phyloP scores from a whole-genome alignment of 257 asterid species.

The Forsythia viridissima region DNA sequence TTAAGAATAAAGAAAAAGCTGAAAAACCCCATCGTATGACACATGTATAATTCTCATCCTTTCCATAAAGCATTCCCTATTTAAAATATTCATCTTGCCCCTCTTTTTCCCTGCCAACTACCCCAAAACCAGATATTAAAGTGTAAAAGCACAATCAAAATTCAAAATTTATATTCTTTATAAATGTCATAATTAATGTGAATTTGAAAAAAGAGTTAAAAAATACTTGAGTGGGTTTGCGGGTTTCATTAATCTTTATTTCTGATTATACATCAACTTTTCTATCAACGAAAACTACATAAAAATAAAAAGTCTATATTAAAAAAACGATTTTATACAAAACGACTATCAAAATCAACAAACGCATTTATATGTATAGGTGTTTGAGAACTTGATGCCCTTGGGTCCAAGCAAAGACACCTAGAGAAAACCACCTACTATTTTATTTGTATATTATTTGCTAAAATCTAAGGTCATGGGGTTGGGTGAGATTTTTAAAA shows the following conservation, averaged over 20 bases:
- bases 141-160: not conserved
- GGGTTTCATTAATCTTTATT: no score
- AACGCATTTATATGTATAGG: not conserved
- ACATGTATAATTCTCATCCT: conserved; percentile 16
- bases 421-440: conserved; percentile 32
- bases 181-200: not conserved
- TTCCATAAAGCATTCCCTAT: conserved; percentile 18
- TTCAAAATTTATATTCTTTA: not conserved
- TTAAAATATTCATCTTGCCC: conserved; percentile 18
- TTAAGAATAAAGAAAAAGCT: conserved; percentile 30
- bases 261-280: no score
- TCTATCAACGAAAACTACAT: no score
- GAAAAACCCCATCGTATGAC: conserved; percentile 23
- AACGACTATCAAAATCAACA: not conserved
- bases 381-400: not conserved
- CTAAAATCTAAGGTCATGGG: conserved; percentile 14
- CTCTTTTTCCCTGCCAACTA: conserved; percentile 31
- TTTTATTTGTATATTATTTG: conserved; percentile 15
- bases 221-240: no score
- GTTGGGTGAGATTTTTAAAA: conserved; percentile 11
- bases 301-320: no score
- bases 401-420: conserved; percentile 9
- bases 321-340: no score
- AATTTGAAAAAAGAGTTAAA: not conserved
- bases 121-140: conserved; percentile 15